Evolutionary conservation across 2,329 filamentous ascomycete species (phyloP).

Genomic region (Fusarium duplospermum): DNA sequence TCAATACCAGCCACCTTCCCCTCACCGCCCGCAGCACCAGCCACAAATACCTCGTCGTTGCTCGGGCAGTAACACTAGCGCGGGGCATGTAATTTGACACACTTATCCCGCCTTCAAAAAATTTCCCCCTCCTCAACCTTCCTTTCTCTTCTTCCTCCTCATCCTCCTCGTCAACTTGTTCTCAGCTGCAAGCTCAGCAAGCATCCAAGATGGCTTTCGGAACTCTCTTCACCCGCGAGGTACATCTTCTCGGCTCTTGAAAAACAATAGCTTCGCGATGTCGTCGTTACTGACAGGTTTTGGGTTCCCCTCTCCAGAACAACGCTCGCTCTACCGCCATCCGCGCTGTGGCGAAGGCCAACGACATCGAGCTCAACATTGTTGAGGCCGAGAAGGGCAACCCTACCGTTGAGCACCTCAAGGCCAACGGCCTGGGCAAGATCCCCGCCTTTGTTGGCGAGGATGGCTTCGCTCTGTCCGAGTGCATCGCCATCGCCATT

Average conservation of each 20-base stretch:
- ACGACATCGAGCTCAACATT: slow-evolving; percentile 90
- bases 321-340: slow-evolving; percentile 92
- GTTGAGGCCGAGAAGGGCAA: slow-evolving; percentile 76
- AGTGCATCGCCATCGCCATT: slow-evolving; percentile 95
- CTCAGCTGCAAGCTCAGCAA: slow-evolving; percentile 43
- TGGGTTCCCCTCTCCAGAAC: slow-evolving; percentile 65
- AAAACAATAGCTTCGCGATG: slow-evolving; percentile 31
- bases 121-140: slow-evolving; percentile 46
- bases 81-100: slow-evolving; percentile 50
- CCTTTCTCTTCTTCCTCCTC: slow-evolving; percentile 39
- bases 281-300: slow-evolving; percentile 53
- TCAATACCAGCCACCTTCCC: slow-evolving; percentile 8
- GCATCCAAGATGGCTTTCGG: slow-evolving; percentile 88
- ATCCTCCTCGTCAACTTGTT: slow-evolving; percentile 44
- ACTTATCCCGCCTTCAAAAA: slow-evolving; percentile 47
- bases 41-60: slow-evolving; percentile 35
- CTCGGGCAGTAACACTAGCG: slow-evolving; percentile 46
- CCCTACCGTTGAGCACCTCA: slow-evolving; percentile 80
- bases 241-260: slow-evolving; percentile 56
- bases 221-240: slow-evolving; percentile 91
- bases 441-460: slow-evolving; percentile 91
- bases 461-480: slow-evolving; percentile 90
- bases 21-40: slow-evolving; percentile 20
- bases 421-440: slow-evolving; percentile 89
- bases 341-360: slow-evolving; percentile 95